phyloP scores from a whole-genome alignment of 768 basidiomycete genomes.

The Hygrophoropsis aurantiaca region DNA sequence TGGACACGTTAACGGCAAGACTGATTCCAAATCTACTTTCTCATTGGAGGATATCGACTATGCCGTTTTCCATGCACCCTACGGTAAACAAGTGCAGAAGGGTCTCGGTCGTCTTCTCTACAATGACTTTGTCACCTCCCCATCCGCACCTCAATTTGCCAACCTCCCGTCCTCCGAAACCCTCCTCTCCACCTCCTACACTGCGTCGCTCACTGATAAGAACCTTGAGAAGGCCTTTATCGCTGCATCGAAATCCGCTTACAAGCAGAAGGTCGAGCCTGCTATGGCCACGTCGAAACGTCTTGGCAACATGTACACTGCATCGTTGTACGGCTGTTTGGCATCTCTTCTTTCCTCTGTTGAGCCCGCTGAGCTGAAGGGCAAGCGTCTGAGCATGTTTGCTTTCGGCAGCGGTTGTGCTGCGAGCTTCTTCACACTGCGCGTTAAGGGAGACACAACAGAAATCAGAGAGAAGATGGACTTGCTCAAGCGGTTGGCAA shows the following conservation, averaged over 20 bases:
- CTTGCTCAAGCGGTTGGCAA: slow-evolving; percentile 70
- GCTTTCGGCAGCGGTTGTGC: slow-evolving; percentile 97
- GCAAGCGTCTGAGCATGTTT: slow-evolving; percentile 90
- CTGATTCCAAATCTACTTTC: slow-evolving; percentile 47
- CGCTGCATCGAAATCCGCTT: slow-evolving; percentile 69
- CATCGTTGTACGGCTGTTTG: slow-evolving; percentile 91
- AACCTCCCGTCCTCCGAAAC: slow-evolving; percentile 70
- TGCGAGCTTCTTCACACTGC: slow-evolving; percentile 88
- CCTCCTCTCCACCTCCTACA: slow-evolving; percentile 63
- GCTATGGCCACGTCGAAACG: slow-evolving; percentile 86
- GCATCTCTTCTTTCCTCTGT: slow-evolving; percentile 80
- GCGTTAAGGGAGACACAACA: slow-evolving; percentile 83
- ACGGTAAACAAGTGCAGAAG: slow-evolving; percentile 98
- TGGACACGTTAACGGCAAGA: slow-evolving; percentile 37
- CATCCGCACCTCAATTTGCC: slow-evolving; percentile 66
- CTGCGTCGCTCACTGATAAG: slow-evolving; percentile 88
- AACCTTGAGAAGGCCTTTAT: slow-evolving; percentile 94
- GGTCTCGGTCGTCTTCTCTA: slow-evolving; percentile 89
- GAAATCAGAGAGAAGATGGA: slow-evolving; percentile 83
- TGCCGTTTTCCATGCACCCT: slow-evolving; percentile 94
- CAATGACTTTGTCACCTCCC: slow-evolving; percentile 88
- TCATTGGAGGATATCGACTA: slow-evolving; percentile 87
- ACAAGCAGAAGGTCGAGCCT: slow-evolving; percentile 74
- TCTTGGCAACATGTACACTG: slow-evolving; percentile 99
- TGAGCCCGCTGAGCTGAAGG: slow-evolving; percentile 64